A percentile compares a stretch with the other conserved stretches of the same genome.
phyloP scores from a whole-genome alignment of 2,329 filamentous ascomycete genomes.

The Leptoxyphium fumago region DNA sequence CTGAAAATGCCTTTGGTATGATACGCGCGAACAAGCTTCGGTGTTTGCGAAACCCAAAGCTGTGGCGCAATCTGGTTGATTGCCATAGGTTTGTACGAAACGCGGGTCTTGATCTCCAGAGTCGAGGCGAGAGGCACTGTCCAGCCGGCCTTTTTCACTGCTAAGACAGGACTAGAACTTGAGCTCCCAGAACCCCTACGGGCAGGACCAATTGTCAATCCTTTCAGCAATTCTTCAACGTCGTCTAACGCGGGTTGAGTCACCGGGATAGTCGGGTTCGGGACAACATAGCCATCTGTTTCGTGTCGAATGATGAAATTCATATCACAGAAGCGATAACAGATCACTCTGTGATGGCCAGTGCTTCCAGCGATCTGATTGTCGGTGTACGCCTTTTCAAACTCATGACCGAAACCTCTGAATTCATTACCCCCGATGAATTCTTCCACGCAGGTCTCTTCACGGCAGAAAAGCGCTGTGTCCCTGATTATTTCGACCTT shows the following conservation, averaged over 20 bases:
- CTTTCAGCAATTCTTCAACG: background rate
- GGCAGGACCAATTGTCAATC: background rate
- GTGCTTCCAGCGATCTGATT: slow-evolving; percentile 23
- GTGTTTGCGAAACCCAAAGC: slow-evolving; percentile 34
- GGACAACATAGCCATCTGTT: background rate
- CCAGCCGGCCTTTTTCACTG: slow-evolving; percentile 13
- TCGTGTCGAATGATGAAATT: background rate
- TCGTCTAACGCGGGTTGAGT: background rate
- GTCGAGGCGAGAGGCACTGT: slow-evolving; percentile 22
- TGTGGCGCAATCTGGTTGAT: slow-evolving; percentile 25
- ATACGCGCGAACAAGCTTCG: slow-evolving; percentile 32
- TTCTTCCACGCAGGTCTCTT: slow-evolving; percentile 2
- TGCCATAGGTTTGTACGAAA: slow-evolving; percentile 18
- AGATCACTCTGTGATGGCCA: slow-evolving; percentile 33
- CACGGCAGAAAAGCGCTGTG: background rate
- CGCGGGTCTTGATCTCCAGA: slow-evolving; percentile 33
- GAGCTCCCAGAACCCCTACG: no score
- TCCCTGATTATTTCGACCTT: slow-evolving; percentile 22
- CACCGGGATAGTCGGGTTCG: background rate
- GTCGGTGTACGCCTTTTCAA: slow-evolving; percentile 31
- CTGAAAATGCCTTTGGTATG: slow-evolving; percentile 25
- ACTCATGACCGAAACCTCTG: slow-evolving; percentile 30
- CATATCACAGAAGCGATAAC: slow-evolving; percentile 17
- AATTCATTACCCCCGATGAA: slow-evolving; percentile 21
- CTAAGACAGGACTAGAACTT: background rate